phyloP scores from a whole-genome alignment of 129 eudicot genomes.

The Artemisia tridentata region DNA sequence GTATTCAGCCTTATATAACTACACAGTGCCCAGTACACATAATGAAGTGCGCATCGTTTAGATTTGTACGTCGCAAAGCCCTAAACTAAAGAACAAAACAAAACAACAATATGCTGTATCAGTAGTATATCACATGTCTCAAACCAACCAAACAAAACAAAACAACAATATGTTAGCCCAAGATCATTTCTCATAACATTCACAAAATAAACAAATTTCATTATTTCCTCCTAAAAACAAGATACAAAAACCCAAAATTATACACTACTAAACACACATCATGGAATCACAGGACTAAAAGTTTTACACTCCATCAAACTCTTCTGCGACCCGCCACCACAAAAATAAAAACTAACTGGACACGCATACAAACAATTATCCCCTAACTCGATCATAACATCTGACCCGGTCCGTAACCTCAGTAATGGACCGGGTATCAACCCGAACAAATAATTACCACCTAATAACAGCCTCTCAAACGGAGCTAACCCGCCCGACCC shows the following conservation, averaged over 20 bases:
- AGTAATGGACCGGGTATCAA: slow-evolving; percentile 80
- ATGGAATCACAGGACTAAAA: slow-evolving; percentile 62
- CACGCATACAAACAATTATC: slow-evolving; percentile 80
- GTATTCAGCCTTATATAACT: too few species aligned
- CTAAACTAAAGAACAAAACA: too few species aligned
- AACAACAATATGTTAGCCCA: too few species aligned
- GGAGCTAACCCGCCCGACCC: slow-evolving; percentile 29
- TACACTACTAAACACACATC: slow-evolving; percentile 8
- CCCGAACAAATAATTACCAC: slow-evolving; percentile 86
- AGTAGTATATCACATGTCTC: too few species aligned
- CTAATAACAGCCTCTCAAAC: slow-evolving; percentile 77
- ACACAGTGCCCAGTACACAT: too few species aligned
- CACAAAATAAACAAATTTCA: too few species aligned
- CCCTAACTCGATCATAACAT: slow-evolving; percentile 50
- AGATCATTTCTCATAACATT: too few species aligned
- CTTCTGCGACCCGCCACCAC: slow-evolving; percentile 77
- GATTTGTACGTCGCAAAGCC: too few species aligned
- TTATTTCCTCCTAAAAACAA: background rate
- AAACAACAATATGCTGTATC: too few species aligned
- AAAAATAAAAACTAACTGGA: slow-evolving; percentile 58
- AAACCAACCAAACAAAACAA: too few species aligned
- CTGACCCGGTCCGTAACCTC: slow-evolving; percentile 60
- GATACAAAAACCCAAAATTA: background rate
- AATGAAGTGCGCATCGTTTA: too few species aligned
- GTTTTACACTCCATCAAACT: slow-evolving; percentile 55